Evolutionary conservation across 306 rosid genomes (phyloP), one percentile per base, ranked within the genome.

Genomic region (Inga laurina): DNA sequence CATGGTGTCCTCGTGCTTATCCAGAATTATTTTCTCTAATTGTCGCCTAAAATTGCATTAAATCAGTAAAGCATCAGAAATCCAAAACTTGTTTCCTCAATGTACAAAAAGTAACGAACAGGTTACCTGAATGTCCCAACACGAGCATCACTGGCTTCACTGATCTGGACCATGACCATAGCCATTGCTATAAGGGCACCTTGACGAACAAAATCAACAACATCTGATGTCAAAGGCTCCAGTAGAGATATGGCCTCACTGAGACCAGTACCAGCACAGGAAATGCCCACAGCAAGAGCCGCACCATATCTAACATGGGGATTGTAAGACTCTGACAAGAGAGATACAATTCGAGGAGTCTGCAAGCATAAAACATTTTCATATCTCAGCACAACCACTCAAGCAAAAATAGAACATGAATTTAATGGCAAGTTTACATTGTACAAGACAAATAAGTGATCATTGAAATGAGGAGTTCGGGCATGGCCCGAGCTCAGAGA

Each of bases 151-250:
- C 97, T 92, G 76, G 99, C 97, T 84, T 96, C 99, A 79, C 97
- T 96, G 67, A 80, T 96, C 91, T 96, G 98, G 64, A 96, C 97
- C 97, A 96, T 91, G 74, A 96, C 99, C 99, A 96, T 96, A 44
- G 99, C 98, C 99, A 96, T 93, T 65, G 99, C 99, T 84, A 96
- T 92, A 69, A 96, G 98, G 51, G 99, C 99, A 67, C 98, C 99
- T 91, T 96, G 99, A 59, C 99, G 96, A 67, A 92, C 99, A 85
- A 96, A 96, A 83, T 96, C 99, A 85, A 96, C 99, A 41, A 96
- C 99, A 90, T 96, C 98, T 3, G 97, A 96, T 32, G 99, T 96
- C 85, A 96, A 84, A 75, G 99, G 99, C 93, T 96, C 99, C 81
- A 96, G 83, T 89, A 96, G 83, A 78, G 99, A 93, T 83, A 96